A percentile compares a stretch with the other conserved stretches of the same genome.
These are phyloP conservation scores for Angomonas desouzai DNA, from an alignment of 208 protist species.

Conservation along the genomic window DNA sequence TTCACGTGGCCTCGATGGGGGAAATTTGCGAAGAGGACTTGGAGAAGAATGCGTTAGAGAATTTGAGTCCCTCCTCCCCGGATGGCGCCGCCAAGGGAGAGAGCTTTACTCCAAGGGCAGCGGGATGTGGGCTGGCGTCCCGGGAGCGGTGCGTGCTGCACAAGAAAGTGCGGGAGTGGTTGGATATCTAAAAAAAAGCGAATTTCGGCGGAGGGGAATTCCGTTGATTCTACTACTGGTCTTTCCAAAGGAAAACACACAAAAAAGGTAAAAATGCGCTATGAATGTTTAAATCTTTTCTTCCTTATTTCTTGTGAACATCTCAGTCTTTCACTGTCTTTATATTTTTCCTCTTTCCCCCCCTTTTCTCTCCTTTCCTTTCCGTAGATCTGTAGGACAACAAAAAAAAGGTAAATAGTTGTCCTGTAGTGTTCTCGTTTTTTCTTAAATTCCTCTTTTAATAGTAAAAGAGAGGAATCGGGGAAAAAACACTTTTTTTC, in stretches of 20 bases:
- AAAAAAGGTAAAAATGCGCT: slow-evolving; percentile 8
- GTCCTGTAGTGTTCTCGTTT: no score
- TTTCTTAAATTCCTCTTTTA: background rate
- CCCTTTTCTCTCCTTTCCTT: no score
- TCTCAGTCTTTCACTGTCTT: slow-evolving; percentile 15
- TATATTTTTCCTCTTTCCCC: no score
- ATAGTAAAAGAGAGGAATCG: background rate
- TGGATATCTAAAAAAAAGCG: slow-evolving; percentile 26
- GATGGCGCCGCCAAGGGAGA: background rate
- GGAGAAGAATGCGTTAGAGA: slow-evolving; percentile 19
- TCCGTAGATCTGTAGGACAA: no score
- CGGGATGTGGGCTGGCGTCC: background rate
- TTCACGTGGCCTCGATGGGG: slow-evolving; percentile 24
- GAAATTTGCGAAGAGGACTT: slow-evolving; percentile 36
- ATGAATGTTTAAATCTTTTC: background rate
- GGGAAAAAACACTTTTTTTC: background rate
- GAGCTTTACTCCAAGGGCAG: background rate
- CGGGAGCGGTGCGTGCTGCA: slow-evolving; percentile 32
- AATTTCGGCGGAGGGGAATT: background rate
- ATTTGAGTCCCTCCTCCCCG: background rate
- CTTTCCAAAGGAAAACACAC: background rate
- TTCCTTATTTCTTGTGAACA: background rate
- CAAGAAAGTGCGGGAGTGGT: slow-evolving; percentile 32
- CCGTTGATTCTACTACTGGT: background rate
- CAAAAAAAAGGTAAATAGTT: no score